Evolutionary conservation across 208 protist genomes (phyloP), one percentile per base, ranked within the genome.

Genomic region (Crithidia expoeki): DNA sequence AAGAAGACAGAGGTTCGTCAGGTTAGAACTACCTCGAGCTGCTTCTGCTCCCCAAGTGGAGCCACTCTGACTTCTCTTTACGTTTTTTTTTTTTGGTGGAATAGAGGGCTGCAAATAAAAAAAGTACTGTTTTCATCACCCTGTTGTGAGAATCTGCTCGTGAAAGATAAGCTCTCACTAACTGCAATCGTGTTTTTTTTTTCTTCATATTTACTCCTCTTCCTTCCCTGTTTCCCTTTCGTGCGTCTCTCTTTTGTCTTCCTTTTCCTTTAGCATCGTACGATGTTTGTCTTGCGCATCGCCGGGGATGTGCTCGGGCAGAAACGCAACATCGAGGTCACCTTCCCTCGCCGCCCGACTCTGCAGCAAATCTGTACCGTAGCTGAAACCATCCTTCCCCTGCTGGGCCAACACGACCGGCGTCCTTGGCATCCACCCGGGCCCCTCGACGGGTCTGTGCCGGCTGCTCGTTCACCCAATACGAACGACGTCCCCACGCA

Each of bases 281-380:
- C 76, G 63, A 53, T 80, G 25, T 81, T 93, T 38, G 30, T 76
- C 21, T 51, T 79, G 36, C 57, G 74, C n/a, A 76, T 81, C 32
- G 76, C 79, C 12, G 72, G 71, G 3, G 68, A 74, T 32, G 67
- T 69, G 27, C n/a, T 17, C 6, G 52, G 72, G 23, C 52, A 34
- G 38, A 72, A 59, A 52, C 66, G 61, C 46, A 91, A 93, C 79
- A 58, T 91, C 40, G 69, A 76, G 34, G 58, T 94, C 19, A 64
- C 76, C 21, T 96, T 93, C 42, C 46, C 52, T n/a, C 28, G n/a
- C 10, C 69, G 53, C 12, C 88, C 88, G 14, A 72, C 86, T 6
- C 59, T 96, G 21, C 78, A 86, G 61, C 76, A 80, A n/a, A 56
- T 96, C 30, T 73, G 69, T 33, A 57, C 21, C 47, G 84, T 87